phyloP scores from a whole-genome alignment of 1,284 basidiomycete genomes.

The Volvariella volvacea region DNA sequence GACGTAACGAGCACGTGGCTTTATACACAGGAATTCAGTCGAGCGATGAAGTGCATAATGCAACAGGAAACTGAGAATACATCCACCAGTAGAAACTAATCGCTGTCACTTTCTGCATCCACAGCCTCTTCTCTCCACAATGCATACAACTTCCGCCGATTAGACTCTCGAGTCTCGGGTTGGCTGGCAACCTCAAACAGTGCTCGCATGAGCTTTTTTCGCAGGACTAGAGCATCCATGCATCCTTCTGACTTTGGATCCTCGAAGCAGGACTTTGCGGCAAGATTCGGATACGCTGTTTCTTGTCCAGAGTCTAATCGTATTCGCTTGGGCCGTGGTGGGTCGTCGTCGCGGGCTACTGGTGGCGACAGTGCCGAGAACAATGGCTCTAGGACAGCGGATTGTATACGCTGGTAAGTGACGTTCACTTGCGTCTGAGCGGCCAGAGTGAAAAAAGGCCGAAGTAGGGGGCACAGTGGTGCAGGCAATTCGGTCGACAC shows the following conservation, averaged over 20 bases:
- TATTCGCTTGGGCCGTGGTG: slow-evolving; percentile 34
- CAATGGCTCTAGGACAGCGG: slow-evolving; percentile 60
- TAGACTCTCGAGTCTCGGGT: slow-evolving; percentile 67
- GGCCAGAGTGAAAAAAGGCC: slow-evolving; percentile 66
- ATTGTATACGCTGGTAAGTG: slow-evolving; percentile 66
- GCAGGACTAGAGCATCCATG: slow-evolving; percentile 33
- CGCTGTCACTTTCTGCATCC: slow-evolving; percentile 15
- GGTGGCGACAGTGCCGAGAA: slow-evolving; percentile 37
- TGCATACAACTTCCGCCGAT: slow-evolving; percentile 77
- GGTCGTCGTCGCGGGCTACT: slow-evolving; percentile 25
- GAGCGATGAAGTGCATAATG: too few relatives aligned
- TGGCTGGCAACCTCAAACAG: slow-evolving; percentile 76
- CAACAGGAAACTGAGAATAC: too few relatives aligned
- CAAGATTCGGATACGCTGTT: slow-evolving; percentile 32
- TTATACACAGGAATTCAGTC: too few relatives aligned
- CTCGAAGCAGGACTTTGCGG: slow-evolving; percentile 43
- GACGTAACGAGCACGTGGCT: too few relatives aligned
- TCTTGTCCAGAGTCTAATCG: slow-evolving; percentile 21
- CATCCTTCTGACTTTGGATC: slow-evolving; percentile 29
- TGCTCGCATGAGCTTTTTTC: slow-evolving; percentile 51
- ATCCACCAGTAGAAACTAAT: too few relatives aligned
- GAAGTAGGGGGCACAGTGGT: slow-evolving; percentile 54
- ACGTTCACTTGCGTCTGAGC: slow-evolving; percentile 55
- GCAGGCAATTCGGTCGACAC: slow-evolving; percentile 28
- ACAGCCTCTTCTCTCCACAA: slow-evolving; percentile 67